These are phyloP conservation scores for Penicillium hordei DNA, from an alignment of 2,329 filamentous ascomycete species.

Conservation along the genomic window DNA sequence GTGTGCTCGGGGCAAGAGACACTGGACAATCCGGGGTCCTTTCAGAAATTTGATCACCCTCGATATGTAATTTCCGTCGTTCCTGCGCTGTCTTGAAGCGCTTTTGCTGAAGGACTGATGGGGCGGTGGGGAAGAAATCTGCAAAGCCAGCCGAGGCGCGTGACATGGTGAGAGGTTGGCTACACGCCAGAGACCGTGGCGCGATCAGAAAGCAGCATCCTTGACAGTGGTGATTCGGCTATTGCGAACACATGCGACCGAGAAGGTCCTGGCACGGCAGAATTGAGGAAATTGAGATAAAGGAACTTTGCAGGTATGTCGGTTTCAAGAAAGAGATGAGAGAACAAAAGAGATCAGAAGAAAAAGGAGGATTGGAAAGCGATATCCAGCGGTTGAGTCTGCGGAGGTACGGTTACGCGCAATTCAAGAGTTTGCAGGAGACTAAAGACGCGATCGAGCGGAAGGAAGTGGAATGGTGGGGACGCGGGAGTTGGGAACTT, in stretches of 20 bases:
- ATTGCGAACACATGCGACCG: conserved; percentile 25
- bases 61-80: conserved; percentile 55
- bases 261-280: conserved; percentile 10
- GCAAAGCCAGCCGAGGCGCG: conserved; percentile 78
- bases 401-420: conserved; percentile 14
- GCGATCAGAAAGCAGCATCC: conserved; percentile 43
- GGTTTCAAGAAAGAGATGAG: background rate
- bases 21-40: conserved; percentile 1
- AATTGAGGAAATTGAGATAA: conserved; percentile 2
- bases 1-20: conserved; percentile 9
- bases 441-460: conserved; percentile 15
- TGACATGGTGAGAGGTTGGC: conserved; percentile 65
- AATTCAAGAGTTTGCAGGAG: conserved; percentile 16
- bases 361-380: background rate
- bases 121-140: conserved; percentile 81
- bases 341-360: background rate
- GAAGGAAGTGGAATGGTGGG: conserved; percentile 15
- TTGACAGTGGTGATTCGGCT: conserved; percentile 28
- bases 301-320: background rate
- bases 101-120: conserved; percentile 58
- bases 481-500: conserved; percentile 9
- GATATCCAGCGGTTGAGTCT: background rate
- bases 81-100: conserved; percentile 51
- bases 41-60: conserved; percentile 20
- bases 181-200: conserved; percentile 41